Conservation (phyloP, 805 yeast genomes). For the Suhomyces emberorum region DNA sequence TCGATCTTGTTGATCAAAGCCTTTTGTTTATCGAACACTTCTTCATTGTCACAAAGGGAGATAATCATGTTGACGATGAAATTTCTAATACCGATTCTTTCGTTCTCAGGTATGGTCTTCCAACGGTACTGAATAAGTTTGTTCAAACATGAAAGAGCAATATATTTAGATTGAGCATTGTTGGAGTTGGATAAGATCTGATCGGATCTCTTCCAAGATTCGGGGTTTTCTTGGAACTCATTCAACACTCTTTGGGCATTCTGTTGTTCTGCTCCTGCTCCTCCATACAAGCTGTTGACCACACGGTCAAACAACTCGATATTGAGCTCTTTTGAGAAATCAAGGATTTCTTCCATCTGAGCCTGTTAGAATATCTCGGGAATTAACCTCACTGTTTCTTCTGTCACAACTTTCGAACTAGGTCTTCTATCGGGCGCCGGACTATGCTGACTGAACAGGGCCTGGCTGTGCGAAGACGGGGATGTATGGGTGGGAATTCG, state of each 20-base stretch:
- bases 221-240: slow-evolving; percentile 88
- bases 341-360: slow-evolving; percentile 81
- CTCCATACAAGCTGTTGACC: slow-evolving; percentile 79
- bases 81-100: slow-evolving; percentile 89
- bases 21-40: slow-evolving; percentile 64
- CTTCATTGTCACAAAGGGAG: slow-evolving; percentile 81
- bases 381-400: no score
- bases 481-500: no score
- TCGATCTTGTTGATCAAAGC: slow-evolving; percentile 91
- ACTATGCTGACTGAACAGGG: no score
- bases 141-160: slow-evolving; percentile 87
- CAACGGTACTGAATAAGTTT: slow-evolving; percentile 87
- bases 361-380: no score
- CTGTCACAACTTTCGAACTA: no score
- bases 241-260: slow-evolving; percentile 70
- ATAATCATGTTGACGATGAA: slow-evolving; percentile 93
- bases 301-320: slow-evolving; percentile 75
- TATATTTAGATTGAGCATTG: slow-evolving; percentile 86
- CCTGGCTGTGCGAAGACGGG: no score
- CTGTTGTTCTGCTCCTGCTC: slow-evolving; percentile 66
- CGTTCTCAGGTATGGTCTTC: slow-evolving; percentile 87
- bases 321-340: slow-evolving; percentile 82
- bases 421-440: no score
- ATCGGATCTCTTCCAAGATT: slow-evolving; percentile 94
- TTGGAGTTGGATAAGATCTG: slow-evolving; percentile 74